These are phyloP conservation scores for Chaetomium sp. DNA, from an alignment of 2,329 filamentous ascomycete species.

Conservation along the genomic window DNA sequence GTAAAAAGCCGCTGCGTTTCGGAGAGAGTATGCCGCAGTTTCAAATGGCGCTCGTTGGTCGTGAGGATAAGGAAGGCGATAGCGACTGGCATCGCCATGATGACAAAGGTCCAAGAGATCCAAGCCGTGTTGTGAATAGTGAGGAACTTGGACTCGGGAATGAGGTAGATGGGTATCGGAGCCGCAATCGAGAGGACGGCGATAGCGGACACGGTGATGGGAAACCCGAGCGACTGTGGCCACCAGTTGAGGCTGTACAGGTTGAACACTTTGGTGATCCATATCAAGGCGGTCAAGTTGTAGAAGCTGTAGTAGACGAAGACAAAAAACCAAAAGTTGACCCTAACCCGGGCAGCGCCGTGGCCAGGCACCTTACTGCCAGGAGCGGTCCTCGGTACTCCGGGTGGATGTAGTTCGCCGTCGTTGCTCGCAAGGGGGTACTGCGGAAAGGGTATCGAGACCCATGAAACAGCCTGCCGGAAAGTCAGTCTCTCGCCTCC, in stretches of 20 bases:
- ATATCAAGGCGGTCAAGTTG: conserved; percentile 59
- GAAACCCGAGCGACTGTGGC: conserved; percentile 58
- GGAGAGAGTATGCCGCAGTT: conserved; percentile 53
- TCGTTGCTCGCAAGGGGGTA: conserved; percentile 44
- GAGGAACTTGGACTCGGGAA: conserved; percentile 46
- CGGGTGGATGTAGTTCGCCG: conserved; percentile 21
- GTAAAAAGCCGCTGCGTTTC: conserved; percentile 64
- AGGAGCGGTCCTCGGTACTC: conserved; percentile 17
- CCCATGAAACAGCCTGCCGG: conserved; percentile 54
- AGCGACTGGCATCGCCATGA: conserved; percentile 62
- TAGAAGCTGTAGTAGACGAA: conserved; percentile 65
- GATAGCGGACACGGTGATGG: conserved; percentile 56
- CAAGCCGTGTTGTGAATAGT: conserved; percentile 59
- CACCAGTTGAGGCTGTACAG: conserved; percentile 67
- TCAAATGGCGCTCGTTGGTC: conserved; percentile 56
- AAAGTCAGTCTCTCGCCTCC: conserved; percentile 12
- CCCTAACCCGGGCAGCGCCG: conserved; percentile 55
- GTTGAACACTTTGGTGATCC: conserved; percentile 68
- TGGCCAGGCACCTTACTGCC: conserved; percentile 50
- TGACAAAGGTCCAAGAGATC: conserved; percentile 64
- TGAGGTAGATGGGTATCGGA: conserved; percentile 55
- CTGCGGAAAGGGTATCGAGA: conserved; percentile 58
- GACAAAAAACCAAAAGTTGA: conserved; percentile 68
- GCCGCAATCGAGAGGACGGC: conserved; percentile 52
- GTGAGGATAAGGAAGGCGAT: conserved; percentile 59